These are phyloP conservation scores for Physocladia obscura DNA, from an alignment of 192 early-diverging fungal genomes.

Conservation along the genomic window DNA sequence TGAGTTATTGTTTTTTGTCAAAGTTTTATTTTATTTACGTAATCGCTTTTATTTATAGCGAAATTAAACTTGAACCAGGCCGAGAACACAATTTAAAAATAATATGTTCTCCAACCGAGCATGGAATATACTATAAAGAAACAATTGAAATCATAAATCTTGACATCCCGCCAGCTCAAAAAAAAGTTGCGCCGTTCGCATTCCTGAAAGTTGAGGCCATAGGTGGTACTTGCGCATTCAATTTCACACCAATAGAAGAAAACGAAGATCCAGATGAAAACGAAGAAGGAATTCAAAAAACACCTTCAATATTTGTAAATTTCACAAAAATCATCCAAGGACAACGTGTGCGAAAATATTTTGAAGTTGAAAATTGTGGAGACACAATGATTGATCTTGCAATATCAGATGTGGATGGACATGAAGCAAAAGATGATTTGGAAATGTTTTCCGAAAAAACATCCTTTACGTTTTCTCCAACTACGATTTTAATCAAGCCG, in stretches of 20 bases:
- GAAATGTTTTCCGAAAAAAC: constrained; percentile 23
- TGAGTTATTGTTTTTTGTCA: not conserved
- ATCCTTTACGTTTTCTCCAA: constrained; percentile 38
- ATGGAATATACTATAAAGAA: constrained; percentile 3
- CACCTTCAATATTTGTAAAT: constrained; percentile 43
- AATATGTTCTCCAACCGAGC: constrained; percentile 36
- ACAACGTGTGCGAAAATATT: constrained; percentile 44
- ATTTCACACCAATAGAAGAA: constrained; percentile 14
- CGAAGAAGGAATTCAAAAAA: constrained; percentile 1
- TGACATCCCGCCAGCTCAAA: constrained; percentile 20
- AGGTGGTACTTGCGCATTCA: constrained; percentile 40
- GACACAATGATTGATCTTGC: constrained; percentile 51
- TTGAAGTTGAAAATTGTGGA: constrained; percentile 57
- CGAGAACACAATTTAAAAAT: constrained; percentile 37
- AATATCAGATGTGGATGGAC: constrained; percentile 29
- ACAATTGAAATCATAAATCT: constrained; percentile 19
- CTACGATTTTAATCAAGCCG: constrained; percentile 38
- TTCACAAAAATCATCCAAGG: constrained; percentile 45
- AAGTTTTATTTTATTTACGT: not conserved
- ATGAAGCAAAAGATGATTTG: constrained; percentile 19
- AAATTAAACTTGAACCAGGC: constrained; percentile 35
- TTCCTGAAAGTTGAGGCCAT: constrained; percentile 33
- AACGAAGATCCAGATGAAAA: constrained; percentile 14
- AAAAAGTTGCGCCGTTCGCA: constrained; percentile 26
- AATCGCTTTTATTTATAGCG: constrained; percentile 5